Percentiles rank a stretch among this genome's conserved stretches.
phyloP scores from a whole-genome alignment of 805 yeast species.

The Saccharomycopsis synnaedendra region DNA sequence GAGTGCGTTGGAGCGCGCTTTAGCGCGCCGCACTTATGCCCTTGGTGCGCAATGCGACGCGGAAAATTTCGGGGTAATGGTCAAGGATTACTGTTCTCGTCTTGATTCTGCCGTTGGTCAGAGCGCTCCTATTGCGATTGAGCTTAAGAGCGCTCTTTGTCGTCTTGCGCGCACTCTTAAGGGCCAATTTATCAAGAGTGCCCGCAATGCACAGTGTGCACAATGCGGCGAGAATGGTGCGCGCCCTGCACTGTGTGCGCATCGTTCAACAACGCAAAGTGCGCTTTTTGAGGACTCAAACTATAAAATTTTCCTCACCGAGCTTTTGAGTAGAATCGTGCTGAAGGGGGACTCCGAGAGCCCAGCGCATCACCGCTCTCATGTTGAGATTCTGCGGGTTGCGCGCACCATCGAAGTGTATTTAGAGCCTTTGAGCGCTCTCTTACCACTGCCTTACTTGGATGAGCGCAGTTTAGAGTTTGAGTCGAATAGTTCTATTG shows the following conservation, averaged over 20 bases:
- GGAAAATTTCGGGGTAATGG: no score
- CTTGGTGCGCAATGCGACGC: no score
- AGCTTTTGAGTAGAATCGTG: constrained; percentile 54
- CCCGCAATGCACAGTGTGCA: no score
- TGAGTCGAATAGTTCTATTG: constrained; percentile 10
- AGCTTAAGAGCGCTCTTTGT: no score
- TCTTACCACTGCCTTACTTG: constrained; percentile 44
- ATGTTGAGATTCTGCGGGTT: constrained; percentile 54
- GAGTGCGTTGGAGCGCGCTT: no score
- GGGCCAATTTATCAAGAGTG: no score
- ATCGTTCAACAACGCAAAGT: neutral
- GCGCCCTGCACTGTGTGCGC: neutral
- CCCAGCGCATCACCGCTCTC: constrained; percentile 46
- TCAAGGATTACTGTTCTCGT: no score
- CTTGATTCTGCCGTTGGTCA: no score
- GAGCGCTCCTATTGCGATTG: no score
- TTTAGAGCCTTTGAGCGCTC: constrained; percentile 62
- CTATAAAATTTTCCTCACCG: constrained; percentile 47
- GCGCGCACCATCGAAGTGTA: constrained; percentile 57
- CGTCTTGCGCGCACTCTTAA: no score
- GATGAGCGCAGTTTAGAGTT: constrained; percentile 32
- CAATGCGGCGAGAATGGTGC: neutral
- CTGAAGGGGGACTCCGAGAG: constrained; percentile 57
- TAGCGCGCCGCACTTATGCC: no score
- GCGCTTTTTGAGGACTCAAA: constrained; percentile 24